Evolutionary conservation across 306 rosid species (phyloP).

Genomic region (Heteromeles arbutifolia): DNA sequence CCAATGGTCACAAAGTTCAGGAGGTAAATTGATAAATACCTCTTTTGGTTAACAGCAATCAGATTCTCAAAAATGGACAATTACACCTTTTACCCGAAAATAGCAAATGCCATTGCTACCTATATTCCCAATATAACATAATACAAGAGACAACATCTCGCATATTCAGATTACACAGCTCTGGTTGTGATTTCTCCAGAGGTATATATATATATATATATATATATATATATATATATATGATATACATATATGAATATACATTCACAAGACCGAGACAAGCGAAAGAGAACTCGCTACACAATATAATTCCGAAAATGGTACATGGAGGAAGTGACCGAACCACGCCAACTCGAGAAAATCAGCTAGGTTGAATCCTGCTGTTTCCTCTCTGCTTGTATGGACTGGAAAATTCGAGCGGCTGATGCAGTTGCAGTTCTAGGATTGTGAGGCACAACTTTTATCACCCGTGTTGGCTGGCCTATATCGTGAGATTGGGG

Average conservation of each 20-base stretch:
- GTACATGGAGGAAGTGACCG: not conserved
- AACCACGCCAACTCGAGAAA: not conserved
- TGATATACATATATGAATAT: conserved; percentile 1
- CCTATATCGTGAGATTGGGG: conserved; percentile 36
- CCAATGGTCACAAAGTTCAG: too few species aligned
- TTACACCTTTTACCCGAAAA: not conserved
- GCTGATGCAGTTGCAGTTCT: conserved; percentile 87
- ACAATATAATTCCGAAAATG: not conserved
- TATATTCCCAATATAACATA: not conserved
- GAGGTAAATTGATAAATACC: too few species aligned
- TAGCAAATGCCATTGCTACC: not conserved
- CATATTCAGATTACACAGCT: conserved; percentile 14
- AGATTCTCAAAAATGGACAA: not conserved
- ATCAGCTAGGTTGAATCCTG: conserved; percentile 20
- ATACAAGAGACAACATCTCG: not conserved
- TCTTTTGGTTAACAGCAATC: not conserved
- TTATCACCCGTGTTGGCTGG: conserved; percentile 54
- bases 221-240: not conserved
- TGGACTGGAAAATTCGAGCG: conserved; percentile 82
- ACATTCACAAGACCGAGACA: not conserved
- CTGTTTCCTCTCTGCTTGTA: conserved; percentile 87
- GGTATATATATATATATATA: not conserved
- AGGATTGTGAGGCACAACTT: conserved; percentile 86
- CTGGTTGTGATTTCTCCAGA: not conserved
- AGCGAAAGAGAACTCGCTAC: not conserved